Conservation (phyloP, 129 eudicot genomes). For the Deinandra increscens region DNA sequence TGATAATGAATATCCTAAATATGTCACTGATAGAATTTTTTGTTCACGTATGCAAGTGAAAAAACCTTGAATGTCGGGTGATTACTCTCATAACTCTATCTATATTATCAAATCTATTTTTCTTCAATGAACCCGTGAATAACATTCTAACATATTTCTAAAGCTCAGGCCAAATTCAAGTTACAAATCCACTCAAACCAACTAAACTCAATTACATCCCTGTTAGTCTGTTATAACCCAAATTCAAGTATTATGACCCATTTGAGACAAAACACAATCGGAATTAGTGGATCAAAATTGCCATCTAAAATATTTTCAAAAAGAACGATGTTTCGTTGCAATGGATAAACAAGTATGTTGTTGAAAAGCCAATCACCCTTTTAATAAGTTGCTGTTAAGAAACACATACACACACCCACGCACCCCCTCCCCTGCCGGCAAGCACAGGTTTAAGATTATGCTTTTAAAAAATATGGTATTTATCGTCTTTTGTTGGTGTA, state of each 20-base stretch:
- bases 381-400: neutral
- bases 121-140: neutral
- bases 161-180: neutral
- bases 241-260: neutral
- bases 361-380: neutral
- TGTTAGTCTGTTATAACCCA: neutral
- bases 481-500: no score
- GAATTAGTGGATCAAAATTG: neutral
- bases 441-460: no score
- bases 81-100: neutral
- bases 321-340: neutral
- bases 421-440: no score
- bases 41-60: constrained; percentile 3
- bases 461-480: no score
- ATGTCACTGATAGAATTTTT: neutral
- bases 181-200: neutral
- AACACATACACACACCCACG: neutral
- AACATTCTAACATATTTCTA: neutral
- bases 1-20: neutral
- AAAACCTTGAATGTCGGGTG: neutral
- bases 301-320: neutral
- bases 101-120: neutral
- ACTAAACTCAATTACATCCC: neutral
- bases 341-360: neutral
- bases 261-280: constrained; percentile 5